These are phyloP conservation scores for Barnettozyma siamensis DNA, from an alignment of 805 yeast species.

Conservation along the genomic window DNA sequence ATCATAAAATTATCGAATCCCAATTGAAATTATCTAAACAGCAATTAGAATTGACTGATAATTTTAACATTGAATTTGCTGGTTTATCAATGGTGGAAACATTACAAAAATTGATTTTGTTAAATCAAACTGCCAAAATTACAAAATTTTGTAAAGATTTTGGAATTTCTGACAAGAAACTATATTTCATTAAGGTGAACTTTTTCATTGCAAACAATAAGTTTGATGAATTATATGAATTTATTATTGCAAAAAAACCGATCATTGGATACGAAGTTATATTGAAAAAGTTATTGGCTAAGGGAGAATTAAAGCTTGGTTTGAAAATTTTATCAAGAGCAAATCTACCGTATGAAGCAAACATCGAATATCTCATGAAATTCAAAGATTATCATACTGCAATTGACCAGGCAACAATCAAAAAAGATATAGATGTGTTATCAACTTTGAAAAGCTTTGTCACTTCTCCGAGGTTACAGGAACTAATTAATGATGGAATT, in stretches of 20 bases:
- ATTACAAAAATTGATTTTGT: conserved; percentile 35
- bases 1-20: conserved; percentile 37
- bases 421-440: conserved; percentile 12
- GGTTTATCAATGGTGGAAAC: conserved; percentile 37
- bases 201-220: conserved; percentile 39
- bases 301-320: conserved; percentile 15
- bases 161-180: conserved; percentile 51
- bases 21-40: conserved; percentile 36
- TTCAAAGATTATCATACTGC: conserved; percentile 17
- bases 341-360: conserved; percentile 13
- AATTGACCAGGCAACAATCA: conserved; percentile 19
- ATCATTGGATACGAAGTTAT: conserved; percentile 71
- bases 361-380: conserved; percentile 14
- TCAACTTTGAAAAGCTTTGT: conserved; percentile 6
- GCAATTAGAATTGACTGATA: conserved; percentile 39
- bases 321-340: conserved; percentile 13
- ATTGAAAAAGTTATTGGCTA: conserved; percentile 15
- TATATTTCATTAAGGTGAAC: conserved; percentile 48
- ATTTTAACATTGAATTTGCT: conserved; percentile 24
- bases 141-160: conserved; percentile 27
- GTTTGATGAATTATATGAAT: conserved; percentile 51
- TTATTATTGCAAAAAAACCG: conserved; percentile 46
- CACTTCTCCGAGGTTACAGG: conserved; percentile 9
- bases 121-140: conserved; percentile 46
- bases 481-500: conserved; percentile 6